Evolutionary conservation across 75 land plant genomes (phyloP), one percentile per base, ranked within the genome.

Genomic region (Isoetes taiwanensis): DNA sequence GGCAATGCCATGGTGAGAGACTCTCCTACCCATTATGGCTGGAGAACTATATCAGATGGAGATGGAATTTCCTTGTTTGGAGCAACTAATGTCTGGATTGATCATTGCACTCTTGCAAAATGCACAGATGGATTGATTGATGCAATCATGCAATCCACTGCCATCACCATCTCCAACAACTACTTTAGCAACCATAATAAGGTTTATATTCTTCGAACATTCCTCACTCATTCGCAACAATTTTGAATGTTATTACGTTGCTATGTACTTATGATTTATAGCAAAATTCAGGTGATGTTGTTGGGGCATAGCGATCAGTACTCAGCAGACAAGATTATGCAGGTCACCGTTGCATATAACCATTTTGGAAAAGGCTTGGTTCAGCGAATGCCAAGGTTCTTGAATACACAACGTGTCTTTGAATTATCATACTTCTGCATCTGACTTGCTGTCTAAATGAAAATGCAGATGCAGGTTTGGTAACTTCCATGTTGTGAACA

Each of bases 71-170:
- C 77, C 27, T 64, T 84, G 8, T 75, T 59, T 35, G 64, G 71
- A 0, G 26, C 80, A 6, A 34, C 35, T 3, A 52, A 80, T 59
- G 57, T 84, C 23, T 84, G 88, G 83, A 55, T 84, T 28, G 88
- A 84, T 61, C 88, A 84, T 38, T 69, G 70, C 38, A 62, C 77
- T 10, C 30, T 84, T 14, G 65, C 78, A 4, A 63, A 60, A 35
- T 76, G 83, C 54, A 55, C 72, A 1, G 88, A 84, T 38, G 88
- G 80, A 10, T 43, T 84, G 30, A 64, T 84, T 6, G 88, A 84
- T 38, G 80, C 66, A 6, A 75, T 74, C 23, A 34, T 63, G 72
- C 80, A 78, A 16, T 80, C 88, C 24, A 80, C 80, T 2, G 83
- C 68, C 12, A 67, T 84, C 33, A 80, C 88, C 11, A 69, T 84